Base-by-base conservation (phyloP, 345 rosid genomes). In the Barbarea vulgaris region DNA sequence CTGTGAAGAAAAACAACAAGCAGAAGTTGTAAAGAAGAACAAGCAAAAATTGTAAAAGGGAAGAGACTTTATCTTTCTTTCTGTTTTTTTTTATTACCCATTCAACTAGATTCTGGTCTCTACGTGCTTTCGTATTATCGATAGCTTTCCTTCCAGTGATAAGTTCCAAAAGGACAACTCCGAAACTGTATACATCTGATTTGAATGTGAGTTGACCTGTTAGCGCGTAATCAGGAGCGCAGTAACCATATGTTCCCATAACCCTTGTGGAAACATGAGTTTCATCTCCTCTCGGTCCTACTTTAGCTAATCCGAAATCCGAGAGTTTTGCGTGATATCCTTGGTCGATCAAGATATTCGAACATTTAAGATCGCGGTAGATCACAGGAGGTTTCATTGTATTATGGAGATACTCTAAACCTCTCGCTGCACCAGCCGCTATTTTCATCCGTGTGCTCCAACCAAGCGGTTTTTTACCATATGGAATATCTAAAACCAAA, bases 181-280 rank as follows among this genome's bases (percentile, higher is more conserved):
- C 96, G 8, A 93, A 90, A 75, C 98, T 89, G 75, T 85, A 93
- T 25, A 90, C 81, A 80, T 93, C 98, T 15, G 98, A 93, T 77
- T 90, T 90, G 67, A 89, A 85, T 3, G 95, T 89, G 70, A 93
- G 80, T 58, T 87, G 91, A 7, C 98, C 95, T 0, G 95, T 93
- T 93, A 88, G 28, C 37, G 81, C 81, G 66, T 77, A 77, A 11
- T 77, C 81, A 46, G 81, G 81, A 47, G 81, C 77, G 81, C 96
- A 93, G 75, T 93, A 93, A 17, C 98, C 96, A 21, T 88, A 88
- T 0, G 98, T 93, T 64, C 98, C 98, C 98, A 93, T 93, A 31
- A 90, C 95, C 73, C 96, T 83, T 0, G 98, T 90, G n/a, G 97
- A 93, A 69, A 93, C 97, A 72, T 90, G 98, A 5, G 98, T 88